Evolutionary conservation across 1,284 basidiomycete genomes (phyloP), one percentile per base, ranked within the genome.

Genomic region (Vanrija pseudolonga): DNA sequence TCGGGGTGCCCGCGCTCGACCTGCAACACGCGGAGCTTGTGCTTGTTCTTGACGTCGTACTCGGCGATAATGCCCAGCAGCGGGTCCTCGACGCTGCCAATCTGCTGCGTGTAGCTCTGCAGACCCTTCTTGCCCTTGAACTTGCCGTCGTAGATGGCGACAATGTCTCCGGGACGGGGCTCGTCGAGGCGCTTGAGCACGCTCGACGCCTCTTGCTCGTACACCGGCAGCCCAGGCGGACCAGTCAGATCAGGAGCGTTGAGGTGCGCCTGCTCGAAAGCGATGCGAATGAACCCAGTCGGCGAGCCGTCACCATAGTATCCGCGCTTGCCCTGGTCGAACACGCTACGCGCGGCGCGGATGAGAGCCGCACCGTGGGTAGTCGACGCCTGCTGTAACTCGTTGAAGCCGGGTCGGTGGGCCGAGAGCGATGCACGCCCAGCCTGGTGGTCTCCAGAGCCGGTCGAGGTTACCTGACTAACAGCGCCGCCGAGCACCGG

Each of bases 101-200:
- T 83, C 5, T 77, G 84, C 80, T 68, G 78, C 77, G 79, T 81
- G 70, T 95, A 94, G 45, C 81, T 79, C 47, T 86, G 82, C 48
- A 95, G 72, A 1, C 78, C 79, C 73, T 91, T 94, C 68, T 91
- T 88, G 0, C 93, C 92, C 71, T 91, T 93, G 66, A 97, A 80
- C 70, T 84, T 86, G 50, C 88, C 89, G 51, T 90, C 88, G 51
- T 81, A 77, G 61, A 94, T 76, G 48, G 84, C 82, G 40, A 91
- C 80, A 6, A 96, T 77, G 74, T 96, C 92, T 2, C 92, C 92
- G 0, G 90, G 86, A 78, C 90, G 81, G 53, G 74, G 73, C 65
- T 93, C 90, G 66, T 86, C 87, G 40, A 80, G 79, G 36, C 86
- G 80, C 61, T 85, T 84, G 71, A 87, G 82, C 53, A 92, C 86